A percentile compares a stretch with the other conserved stretches of the same genome.
These are phyloP conservation scores for Trypanosoma conorhini DNA, from an alignment of 208 protist species.

Conservation along the genomic window DNA sequence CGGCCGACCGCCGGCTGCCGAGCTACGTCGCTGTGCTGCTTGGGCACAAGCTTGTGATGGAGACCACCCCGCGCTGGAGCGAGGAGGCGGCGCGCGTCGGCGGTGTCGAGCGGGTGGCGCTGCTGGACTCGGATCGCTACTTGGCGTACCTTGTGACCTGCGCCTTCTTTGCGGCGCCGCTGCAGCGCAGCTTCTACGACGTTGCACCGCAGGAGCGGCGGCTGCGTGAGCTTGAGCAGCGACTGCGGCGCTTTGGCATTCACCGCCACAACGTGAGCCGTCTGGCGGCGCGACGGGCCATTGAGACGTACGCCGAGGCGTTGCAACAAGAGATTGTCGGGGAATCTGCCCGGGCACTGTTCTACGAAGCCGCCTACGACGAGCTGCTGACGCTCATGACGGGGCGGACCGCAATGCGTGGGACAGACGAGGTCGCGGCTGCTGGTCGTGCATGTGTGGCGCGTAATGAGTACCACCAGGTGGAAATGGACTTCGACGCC, in stretches of 20 bases:
- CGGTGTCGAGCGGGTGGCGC: not conserved
- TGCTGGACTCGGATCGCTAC: constrained; percentile 21
- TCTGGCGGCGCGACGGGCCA: not conserved
- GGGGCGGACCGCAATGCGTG: not conserved
- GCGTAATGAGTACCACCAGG: constrained; percentile 9
- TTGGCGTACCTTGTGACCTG: constrained; percentile 18
- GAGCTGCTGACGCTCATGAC: not conserved
- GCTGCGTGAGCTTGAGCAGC: constrained; percentile 5
- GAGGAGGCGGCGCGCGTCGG: not conserved
- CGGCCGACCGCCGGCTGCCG: not conserved
- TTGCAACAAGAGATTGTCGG: not conserved
- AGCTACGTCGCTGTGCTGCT: constrained; percentile 22
- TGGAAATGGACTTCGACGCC: constrained; percentile 11
- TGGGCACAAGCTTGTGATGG: constrained; percentile 21
- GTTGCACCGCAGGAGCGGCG: not conserved
- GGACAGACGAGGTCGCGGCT: not conserved
- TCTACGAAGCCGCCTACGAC: constrained; percentile 15
- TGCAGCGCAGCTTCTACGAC: constrained; percentile 10
- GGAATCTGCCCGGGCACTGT: constrained; percentile 3
- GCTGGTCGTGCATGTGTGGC: not conserved
- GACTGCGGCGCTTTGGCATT: constrained; percentile 23
- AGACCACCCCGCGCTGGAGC: constrained; percentile 17
- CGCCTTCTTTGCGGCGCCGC: constrained; percentile 13
- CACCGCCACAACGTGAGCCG: constrained; percentile 19
- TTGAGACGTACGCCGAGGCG: constrained; percentile 8